phyloP scores from a whole-genome alignment of 768 basidiomycete genomes.

The Lepiota venenata region DNA sequence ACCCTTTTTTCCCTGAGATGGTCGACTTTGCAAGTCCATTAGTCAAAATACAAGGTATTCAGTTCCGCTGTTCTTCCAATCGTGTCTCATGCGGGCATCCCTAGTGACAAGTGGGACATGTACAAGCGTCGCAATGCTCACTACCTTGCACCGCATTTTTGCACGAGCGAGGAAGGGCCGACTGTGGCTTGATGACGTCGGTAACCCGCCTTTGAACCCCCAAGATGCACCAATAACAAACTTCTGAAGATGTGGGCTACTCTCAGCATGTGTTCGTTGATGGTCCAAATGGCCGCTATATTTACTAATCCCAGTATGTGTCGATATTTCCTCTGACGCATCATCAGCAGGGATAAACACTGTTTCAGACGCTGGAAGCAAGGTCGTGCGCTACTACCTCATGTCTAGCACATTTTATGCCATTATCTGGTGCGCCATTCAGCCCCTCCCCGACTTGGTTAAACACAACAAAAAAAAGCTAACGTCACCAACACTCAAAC shows the following conservation, averaged over 20 bases:
- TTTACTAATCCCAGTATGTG: conserved; percentile 1
- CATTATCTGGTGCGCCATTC: conserved; percentile 37
- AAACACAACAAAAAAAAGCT: background rate
- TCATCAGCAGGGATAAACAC: too few species aligned
- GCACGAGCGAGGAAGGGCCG: background rate
- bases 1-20: too few species aligned
- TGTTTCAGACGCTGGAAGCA: background rate
- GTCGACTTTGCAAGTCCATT: too few species aligned
- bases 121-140: background rate
- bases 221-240: background rate
- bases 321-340: background rate
- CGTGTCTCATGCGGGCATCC: background rate
- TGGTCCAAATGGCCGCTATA: background rate
- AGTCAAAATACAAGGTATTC: too few species aligned
- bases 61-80: too few species aligned
- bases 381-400: conserved; percentile 30
- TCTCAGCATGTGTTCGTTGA: background rate
- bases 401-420: conserved; percentile 36
- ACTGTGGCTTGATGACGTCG: conserved; percentile 6
- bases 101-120: background rate
- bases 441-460: background rate
- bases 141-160: background rate
- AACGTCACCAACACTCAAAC: background rate
- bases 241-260: background rate
- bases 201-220: background rate